A percentile compares a stretch with the other conserved stretches of the same genome.
Evolutionary conservation across 768 basidiomycete genomes (phyloP).

Genomic region (Candolleomyces eurysporus): DNA sequence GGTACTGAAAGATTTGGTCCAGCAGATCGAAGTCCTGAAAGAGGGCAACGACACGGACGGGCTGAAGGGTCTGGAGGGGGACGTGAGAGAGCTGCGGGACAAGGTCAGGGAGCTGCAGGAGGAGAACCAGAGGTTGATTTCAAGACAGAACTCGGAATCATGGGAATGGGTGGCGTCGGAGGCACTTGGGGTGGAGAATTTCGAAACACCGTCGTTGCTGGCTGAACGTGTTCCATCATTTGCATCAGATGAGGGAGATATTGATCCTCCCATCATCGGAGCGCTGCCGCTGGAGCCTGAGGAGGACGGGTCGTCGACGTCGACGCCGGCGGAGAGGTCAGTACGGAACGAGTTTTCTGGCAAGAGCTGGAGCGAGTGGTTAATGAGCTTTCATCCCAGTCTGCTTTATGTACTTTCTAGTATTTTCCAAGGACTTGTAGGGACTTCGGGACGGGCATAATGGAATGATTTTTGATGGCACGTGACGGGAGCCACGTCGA

Average conservation of each 20-base stretch:
- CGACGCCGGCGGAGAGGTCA: too few species aligned
- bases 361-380: not conserved
- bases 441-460: not conserved
- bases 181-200: not conserved
- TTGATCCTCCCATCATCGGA: constrained; percentile 1
- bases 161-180: not conserved
- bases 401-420: not conserved
- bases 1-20: constrained; percentile 3
- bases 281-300: not conserved
- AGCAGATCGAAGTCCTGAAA: constrained; percentile 9
- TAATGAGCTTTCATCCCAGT: not conserved
- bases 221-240: not conserved
- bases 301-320: not conserved
- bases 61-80: constrained; percentile 6
- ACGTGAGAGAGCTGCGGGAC: constrained; percentile 4
- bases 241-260: not conserved
- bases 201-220: not conserved
- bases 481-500: not conserved
- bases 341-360: not conserved
- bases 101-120: constrained; percentile 6
- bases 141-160: constrained; percentile 3
- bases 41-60: constrained; percentile 4
- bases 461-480: not conserved
- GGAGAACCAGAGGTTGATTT: constrained; percentile 2
- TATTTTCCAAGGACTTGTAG: not conserved